phyloP scores from a whole-genome alignment of 768 basidiomycete species.

The Serendipita sp. region DNA sequence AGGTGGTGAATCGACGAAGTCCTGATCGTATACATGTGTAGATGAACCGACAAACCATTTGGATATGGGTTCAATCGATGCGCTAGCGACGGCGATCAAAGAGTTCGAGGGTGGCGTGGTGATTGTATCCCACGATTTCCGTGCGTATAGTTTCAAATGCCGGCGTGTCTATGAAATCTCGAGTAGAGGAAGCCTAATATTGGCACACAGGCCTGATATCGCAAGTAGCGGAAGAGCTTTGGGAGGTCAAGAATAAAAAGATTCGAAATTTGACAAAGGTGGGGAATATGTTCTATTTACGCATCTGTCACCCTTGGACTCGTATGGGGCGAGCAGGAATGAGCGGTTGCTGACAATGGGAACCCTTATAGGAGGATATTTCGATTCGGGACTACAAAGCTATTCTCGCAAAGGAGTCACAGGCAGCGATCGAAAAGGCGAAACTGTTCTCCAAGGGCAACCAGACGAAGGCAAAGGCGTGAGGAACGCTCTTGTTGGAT shows the following conservation, averaged over 20 bases:
- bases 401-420: slow-evolving; percentile 64
- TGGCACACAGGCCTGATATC: slow-evolving; percentile 61
- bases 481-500: no score
- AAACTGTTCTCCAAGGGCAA: slow-evolving; percentile 75
- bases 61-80: slow-evolving; percentile 97
- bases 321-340: no score
- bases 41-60: slow-evolving; percentile 96
- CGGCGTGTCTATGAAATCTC: no score
- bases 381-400: slow-evolving; percentile 90
- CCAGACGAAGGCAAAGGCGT: slow-evolving; percentile 42
- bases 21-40: slow-evolving; percentile 17
- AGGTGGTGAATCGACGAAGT: neutral
- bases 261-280: slow-evolving; percentile 78
- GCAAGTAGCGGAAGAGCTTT: slow-evolving; percentile 96
- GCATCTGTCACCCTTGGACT: neutral
- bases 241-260: slow-evolving; percentile 93
- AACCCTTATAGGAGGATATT: slow-evolving; percentile 40
- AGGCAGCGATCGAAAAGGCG: slow-evolving; percentile 80
- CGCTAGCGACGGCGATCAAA: slow-evolving; percentile 88
- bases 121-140: slow-evolving; percentile 99
- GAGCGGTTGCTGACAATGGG: neutral
- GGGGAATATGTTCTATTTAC: neutral
- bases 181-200: no score
- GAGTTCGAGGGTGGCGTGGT: slow-evolving; percentile 96
- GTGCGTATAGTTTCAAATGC: no score